Conservation (phyloP, 192 early-diverging fungal species). For the Coemansia sp. region DNA sequence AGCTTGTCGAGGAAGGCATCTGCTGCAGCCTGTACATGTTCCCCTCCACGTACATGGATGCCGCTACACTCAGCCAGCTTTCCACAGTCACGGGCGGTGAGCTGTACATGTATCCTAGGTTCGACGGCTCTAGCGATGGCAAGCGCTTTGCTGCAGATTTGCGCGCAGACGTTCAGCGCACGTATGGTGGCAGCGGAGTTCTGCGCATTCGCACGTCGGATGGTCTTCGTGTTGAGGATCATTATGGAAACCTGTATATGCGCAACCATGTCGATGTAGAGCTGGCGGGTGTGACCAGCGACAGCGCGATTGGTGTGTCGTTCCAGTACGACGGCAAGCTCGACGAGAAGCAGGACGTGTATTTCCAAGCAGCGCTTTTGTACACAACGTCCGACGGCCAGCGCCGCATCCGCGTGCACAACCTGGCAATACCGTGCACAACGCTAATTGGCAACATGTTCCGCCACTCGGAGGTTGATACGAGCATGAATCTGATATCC, state of each 20-base stretch:
- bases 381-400: conserved; percentile 90
- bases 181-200: conserved; percentile 84
- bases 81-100: conserved; percentile 89
- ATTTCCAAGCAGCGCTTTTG: conserved; percentile 90
- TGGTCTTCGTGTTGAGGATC: conserved; percentile 80
- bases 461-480: conserved; percentile 88
- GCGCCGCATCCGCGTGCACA: conserved; percentile 91
- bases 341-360: conserved; percentile 77
- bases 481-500: conserved; percentile 80
- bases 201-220: conserved; percentile 89
- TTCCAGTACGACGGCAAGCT: conserved; percentile 89
- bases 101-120: conserved; percentile 77
- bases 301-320: conserved; percentile 77
- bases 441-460: conserved; percentile 78
- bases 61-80: conserved; percentile 77
- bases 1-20: conserved; percentile 80
- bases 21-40: conserved; percentile 90
- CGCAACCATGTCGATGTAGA: conserved; percentile 90
- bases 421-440: conserved; percentile 76
- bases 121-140: conserved; percentile 74
- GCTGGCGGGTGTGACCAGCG: conserved; percentile 83
- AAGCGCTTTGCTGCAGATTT: conserved; percentile 73
- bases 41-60: conserved; percentile 84
- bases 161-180: conserved; percentile 65
- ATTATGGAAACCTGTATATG: conserved; percentile 94